These are phyloP conservation scores for Candida labiduridarum DNA, from an alignment of 1,139 yeast species.

Conservation along the genomic window DNA sequence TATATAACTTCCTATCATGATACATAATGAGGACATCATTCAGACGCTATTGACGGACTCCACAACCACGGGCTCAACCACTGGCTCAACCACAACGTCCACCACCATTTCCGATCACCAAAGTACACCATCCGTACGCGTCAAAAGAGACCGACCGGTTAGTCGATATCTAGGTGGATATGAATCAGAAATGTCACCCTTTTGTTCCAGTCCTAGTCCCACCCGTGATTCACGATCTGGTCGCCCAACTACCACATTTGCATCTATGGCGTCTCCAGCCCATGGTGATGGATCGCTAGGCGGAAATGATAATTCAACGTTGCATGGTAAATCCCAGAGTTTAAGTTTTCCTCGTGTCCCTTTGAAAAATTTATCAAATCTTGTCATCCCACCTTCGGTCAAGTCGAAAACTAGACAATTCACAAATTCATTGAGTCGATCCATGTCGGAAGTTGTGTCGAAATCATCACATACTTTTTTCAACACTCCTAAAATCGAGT, in stretches of 20 bases:
- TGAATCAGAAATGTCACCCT: background rate
- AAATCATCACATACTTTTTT: slow-evolving; percentile 19
- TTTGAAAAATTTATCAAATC: slow-evolving; percentile 29
- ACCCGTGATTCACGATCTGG: no score
- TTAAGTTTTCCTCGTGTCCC: slow-evolving; percentile 23
- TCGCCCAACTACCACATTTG: no score
- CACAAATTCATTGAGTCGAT: slow-evolving; percentile 23
- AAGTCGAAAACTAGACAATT: slow-evolving; percentile 16
- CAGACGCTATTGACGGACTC: background rate
- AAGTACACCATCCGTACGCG: background rate
- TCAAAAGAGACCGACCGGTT: slow-evolving; percentile 9
- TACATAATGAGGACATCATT: background rate
- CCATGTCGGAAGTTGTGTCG: slow-evolving; percentile 26
- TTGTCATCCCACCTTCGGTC: slow-evolving; percentile 22
- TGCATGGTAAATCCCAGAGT: background rate
- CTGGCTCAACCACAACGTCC: background rate
- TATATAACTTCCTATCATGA: slow-evolving; percentile 2
- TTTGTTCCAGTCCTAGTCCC: background rate
- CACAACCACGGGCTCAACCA: background rate
- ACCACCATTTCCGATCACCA: background rate
- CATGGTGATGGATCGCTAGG: background rate
- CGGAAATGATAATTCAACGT: background rate
- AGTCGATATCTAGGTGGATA: slow-evolving; percentile 6
- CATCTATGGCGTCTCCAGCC: background rate
- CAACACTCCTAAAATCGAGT: slow-evolving; percentile 4